These are phyloP conservation scores for Aspergillus carbonarius DNA, from an alignment of 2,329 filamentous ascomycete species.

Conservation along the genomic window DNA sequence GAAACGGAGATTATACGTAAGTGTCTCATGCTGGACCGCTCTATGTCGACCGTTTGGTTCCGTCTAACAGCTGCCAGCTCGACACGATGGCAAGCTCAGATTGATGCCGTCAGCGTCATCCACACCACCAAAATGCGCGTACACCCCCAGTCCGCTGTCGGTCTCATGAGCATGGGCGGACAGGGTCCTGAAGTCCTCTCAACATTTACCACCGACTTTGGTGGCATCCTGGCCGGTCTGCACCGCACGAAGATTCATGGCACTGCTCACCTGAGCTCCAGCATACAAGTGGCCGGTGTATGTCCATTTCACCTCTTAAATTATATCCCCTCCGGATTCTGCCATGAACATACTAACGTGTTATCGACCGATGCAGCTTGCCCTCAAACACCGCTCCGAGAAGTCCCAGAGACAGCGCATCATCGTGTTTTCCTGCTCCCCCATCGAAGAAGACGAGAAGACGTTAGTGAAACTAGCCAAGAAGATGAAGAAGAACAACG, in stretches of 20 bases:
- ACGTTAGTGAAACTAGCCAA: slow-evolving; percentile 84
- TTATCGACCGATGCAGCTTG: slow-evolving; percentile 60
- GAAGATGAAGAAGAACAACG: slow-evolving; percentile 98
- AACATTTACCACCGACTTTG: slow-evolving; percentile 92
- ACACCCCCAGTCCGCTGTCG: slow-evolving; percentile 95
- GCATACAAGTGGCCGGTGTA: slow-evolving; percentile 93
- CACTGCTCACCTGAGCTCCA: slow-evolving; percentile 81
- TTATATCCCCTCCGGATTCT: neutral
- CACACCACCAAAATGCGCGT: slow-evolving; percentile 94
- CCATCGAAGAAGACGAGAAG: slow-evolving; percentile 86
- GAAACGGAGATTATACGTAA: slow-evolving; percentile 86
- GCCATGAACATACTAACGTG: slow-evolving; percentile 9
- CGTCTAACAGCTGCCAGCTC: slow-evolving; percentile 59
- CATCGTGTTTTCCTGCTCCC: slow-evolving; percentile 94
- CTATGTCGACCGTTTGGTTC: slow-evolving; percentile 11
- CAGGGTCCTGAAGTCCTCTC: slow-evolving; percentile 96
- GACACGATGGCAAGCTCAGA: slow-evolving; percentile 92
- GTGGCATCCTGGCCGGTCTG: slow-evolving; percentile 88
- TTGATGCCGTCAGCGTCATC: slow-evolving; percentile 90
- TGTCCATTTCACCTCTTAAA: slow-evolving; percentile 32
- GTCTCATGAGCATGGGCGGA: slow-evolving; percentile 98
- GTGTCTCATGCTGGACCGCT: slow-evolving; percentile 15
- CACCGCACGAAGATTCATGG: slow-evolving; percentile 94
- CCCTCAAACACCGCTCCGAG: slow-evolving; percentile 96
- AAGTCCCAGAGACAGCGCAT: slow-evolving; percentile 95